phyloP scores from a whole-genome alignment of 2,329 filamentous ascomycete species.

The Diaporthe nobilis region DNA sequence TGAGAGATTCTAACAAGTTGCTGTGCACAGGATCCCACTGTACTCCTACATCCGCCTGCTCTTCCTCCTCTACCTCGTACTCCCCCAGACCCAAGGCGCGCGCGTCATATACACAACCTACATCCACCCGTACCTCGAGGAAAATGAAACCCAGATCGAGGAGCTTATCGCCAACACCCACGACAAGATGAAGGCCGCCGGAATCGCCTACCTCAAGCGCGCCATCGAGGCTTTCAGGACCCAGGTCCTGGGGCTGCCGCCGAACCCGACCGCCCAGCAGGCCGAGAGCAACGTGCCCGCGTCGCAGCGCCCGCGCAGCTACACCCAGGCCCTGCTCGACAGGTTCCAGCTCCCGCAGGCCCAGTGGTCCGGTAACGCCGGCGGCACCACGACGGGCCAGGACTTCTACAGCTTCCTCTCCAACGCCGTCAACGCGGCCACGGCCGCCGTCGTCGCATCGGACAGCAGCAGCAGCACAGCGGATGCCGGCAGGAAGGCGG shows the following conservation, averaged over 20 bases:
- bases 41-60: conserved; percentile 91
- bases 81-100: conserved; percentile 97
- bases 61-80: conserved; percentile 92
- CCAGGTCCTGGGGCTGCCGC: conserved; percentile 83
- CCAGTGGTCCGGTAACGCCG: conserved; percentile 59
- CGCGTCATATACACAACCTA: conserved; percentile 87
- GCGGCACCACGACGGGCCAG: conserved; percentile 38
- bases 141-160: conserved; percentile 92
- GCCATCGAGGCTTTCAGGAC: conserved; percentile 80
- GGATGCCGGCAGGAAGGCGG: conserved; percentile 41
- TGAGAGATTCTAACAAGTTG: conserved; percentile 3
- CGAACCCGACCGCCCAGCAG: conserved; percentile 59
- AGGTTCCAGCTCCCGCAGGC: conserved; percentile 87
- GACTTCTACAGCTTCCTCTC: conserved; percentile 87
- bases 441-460: conserved; percentile 48
- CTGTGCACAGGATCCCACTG: conserved; percentile 80
- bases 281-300: conserved; percentile 56
- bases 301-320: conserved; percentile 62
- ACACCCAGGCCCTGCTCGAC: conserved; percentile 86
- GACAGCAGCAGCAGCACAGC: conserved; percentile 55
- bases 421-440: conserved; percentile 77
- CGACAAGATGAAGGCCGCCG: conserved; percentile 81
- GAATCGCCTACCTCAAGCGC: conserved; percentile 81
- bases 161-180: conserved; percentile 87
- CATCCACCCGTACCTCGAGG: conserved; percentile 87